A percentile compares a stretch with the other conserved stretches of the same genome.
Conservation (phyloP, 805 yeast genomes). For the Komagataella kurtzmanii region DNA sequence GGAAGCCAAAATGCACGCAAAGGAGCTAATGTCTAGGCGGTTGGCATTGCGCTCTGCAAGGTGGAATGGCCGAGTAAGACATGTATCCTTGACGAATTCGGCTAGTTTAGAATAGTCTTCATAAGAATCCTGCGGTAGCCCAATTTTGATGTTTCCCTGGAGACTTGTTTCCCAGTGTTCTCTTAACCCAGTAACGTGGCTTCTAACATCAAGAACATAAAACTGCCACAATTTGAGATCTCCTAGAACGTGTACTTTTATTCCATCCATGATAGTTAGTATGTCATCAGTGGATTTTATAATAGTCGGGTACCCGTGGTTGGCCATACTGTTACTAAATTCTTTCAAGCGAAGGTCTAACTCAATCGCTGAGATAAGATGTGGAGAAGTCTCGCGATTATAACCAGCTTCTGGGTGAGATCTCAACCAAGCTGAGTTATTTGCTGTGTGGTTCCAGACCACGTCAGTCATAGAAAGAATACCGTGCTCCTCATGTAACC, state of each 20-base stretch:
- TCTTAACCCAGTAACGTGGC: conserved; percentile 24
- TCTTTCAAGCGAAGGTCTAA: conserved; percentile 58
- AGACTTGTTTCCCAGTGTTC: conserved; percentile 17
- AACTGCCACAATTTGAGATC: conserved; percentile 74
- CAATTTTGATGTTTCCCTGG: conserved; percentile 7
- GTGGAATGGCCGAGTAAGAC: conserved; percentile 28
- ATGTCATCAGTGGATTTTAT: conserved; percentile 42
- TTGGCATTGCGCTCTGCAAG: conserved; percentile 38
- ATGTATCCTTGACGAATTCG: conserved; percentile 27
- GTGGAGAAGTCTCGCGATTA: conserved; percentile 79
- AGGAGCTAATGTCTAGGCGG: conserved; percentile 30
- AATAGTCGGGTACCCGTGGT: conserved; percentile 48
- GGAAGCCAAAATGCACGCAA: conserved; percentile 37
- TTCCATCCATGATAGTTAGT: conserved; percentile 46
- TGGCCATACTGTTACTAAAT: conserved; percentile 44
- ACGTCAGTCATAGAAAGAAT: conserved; percentile 80
- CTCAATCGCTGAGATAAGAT: conserved; percentile 71
- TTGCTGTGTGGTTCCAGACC: conserved; percentile 90
- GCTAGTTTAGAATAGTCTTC: conserved; percentile 31
- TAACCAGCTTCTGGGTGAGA: conserved; percentile 90
- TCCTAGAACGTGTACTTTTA: conserved; percentile 54
- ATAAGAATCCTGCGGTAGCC: conserved; percentile 30
- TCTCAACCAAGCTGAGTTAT: conserved; percentile 74
- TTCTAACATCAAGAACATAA: conserved; percentile 53
- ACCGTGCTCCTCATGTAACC: conserved; percentile 38